These are phyloP conservation scores for Ilyonectria robusta DNA, from an alignment of 2,329 filamentous ascomycete species.

Conservation along the genomic window DNA sequence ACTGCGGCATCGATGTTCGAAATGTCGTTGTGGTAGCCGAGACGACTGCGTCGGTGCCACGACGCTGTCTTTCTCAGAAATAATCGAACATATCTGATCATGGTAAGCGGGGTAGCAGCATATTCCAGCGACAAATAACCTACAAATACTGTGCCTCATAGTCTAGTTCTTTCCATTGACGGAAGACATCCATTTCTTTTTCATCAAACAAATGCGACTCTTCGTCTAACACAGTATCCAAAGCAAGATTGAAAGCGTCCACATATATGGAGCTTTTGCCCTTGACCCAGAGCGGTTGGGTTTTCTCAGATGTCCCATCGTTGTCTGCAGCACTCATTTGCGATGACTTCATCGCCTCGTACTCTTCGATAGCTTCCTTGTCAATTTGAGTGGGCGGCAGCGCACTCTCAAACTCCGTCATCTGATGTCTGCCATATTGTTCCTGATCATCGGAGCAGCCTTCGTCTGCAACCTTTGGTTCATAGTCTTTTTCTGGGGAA, in stretches of 20 bases:
- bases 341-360: constrained; percentile 78
- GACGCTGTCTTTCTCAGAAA: constrained; percentile 92
- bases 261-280: constrained; percentile 94
- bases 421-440: constrained; percentile 31
- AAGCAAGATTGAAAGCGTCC: constrained; percentile 93
- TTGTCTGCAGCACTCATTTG: constrained; percentile 56
- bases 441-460: constrained; percentile 39
- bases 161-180: constrained; percentile 77
- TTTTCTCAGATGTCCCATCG: constrained; percentile 59
- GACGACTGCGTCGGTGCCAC: constrained; percentile 86
- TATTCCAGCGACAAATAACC: constrained; percentile 48
- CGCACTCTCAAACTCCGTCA: constrained; percentile 63
- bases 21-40: constrained; percentile 89
- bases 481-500: constrained; percentile 22
- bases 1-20: constrained; percentile 79
- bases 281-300: constrained; percentile 70
- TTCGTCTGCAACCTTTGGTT: constrained; percentile 22
- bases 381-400: constrained; percentile 78
- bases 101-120: constrained; percentile 26
- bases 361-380: constrained; percentile 82
- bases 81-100: constrained; percentile 84
- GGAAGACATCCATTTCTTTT: constrained; percentile 83
- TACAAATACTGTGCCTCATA: constrained; percentile 95
- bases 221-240: constrained; percentile 90
- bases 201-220: constrained; percentile 90